A percentile compares a stretch with the other conserved stretches of the same genome.
Evolutionary conservation across 768 basidiomycete genomes (phyloP).

Genomic region (Boletus eberwhitei): DNA sequence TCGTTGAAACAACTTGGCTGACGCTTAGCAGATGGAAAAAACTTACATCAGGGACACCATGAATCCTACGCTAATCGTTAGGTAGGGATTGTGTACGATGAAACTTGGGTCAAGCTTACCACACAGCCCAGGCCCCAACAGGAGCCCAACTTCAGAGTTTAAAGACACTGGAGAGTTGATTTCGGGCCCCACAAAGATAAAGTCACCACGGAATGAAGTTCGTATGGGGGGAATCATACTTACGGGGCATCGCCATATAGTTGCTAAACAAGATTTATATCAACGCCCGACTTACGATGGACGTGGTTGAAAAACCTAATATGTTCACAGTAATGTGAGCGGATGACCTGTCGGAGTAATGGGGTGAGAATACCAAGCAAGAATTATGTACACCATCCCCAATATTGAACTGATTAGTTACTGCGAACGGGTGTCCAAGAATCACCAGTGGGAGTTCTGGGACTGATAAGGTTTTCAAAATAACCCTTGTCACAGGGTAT

Average conservation of each 20-base stretch:
- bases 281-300: no score
- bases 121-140: not conserved
- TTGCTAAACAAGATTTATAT: no score
- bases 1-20: not conserved
- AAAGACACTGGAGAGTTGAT: not conserved
- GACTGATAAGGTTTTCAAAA: slow-evolving; percentile 12
- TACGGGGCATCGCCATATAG: not conserved
- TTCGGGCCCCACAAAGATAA: not conserved
- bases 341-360: no score
- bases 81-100: not conserved
- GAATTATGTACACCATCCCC: no score
- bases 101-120: not conserved
- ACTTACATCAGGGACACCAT: slow-evolving; percentile 1
- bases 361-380: no score
- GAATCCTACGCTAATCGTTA: not conserved
- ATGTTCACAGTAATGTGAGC: no score
- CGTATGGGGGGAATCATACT: no score
- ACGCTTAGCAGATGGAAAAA: not conserved
- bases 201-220: no score
- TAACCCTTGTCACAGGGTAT: slow-evolving; percentile 22
- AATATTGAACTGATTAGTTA: no score
- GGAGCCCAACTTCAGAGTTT: not conserved
- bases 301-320: no score
- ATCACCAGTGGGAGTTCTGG: slow-evolving; percentile 14
- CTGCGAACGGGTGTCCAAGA: slow-evolving; percentile 8